These are phyloP conservation scores for Fusarium ambrosium DNA, from an alignment of 2,329 filamentous ascomycete genomes.

Conservation along the genomic window DNA sequence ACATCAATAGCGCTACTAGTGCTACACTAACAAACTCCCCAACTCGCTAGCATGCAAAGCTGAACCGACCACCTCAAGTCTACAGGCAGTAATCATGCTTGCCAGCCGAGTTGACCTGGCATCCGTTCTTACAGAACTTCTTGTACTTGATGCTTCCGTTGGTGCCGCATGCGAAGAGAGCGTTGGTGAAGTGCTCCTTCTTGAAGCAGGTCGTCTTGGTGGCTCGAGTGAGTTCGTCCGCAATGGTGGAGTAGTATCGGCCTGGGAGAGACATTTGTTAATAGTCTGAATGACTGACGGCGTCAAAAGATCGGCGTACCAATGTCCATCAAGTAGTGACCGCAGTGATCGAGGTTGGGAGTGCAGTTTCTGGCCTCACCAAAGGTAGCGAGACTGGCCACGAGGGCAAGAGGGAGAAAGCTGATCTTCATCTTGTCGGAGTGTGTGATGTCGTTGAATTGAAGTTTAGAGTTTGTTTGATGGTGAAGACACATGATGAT, in stretches of 20 bases:
- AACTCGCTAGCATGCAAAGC: neutral
- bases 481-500: neutral
- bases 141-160: slow-evolving; percentile 21
- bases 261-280: neutral
- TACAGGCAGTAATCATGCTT: slow-evolving; percentile 18
- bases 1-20: neutral
- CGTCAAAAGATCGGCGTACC: neutral
- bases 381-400: slow-evolving; percentile 22
- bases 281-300: too few species aligned
- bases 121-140: slow-evolving; percentile 20
- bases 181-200: slow-evolving; percentile 17
- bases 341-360: slow-evolving; percentile 22
- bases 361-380: slow-evolving; percentile 23
- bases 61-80: neutral
- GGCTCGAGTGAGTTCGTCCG: slow-evolving; percentile 14
- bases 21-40: neutral
- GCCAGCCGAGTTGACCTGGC: neutral
- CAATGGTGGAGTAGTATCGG: slow-evolving; percentile 13
- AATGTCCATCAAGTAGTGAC: slow-evolving; percentile 9
- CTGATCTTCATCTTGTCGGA: slow-evolving; percentile 17
- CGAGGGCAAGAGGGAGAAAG: slow-evolving; percentile 16
- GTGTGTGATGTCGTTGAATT: neutral
- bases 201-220: slow-evolving; percentile 14
- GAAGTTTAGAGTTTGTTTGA: neutral
- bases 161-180: slow-evolving; percentile 13